Base-by-base conservation (phyloP, 208 protist genomes). In the Leishmania arabica region DNA sequence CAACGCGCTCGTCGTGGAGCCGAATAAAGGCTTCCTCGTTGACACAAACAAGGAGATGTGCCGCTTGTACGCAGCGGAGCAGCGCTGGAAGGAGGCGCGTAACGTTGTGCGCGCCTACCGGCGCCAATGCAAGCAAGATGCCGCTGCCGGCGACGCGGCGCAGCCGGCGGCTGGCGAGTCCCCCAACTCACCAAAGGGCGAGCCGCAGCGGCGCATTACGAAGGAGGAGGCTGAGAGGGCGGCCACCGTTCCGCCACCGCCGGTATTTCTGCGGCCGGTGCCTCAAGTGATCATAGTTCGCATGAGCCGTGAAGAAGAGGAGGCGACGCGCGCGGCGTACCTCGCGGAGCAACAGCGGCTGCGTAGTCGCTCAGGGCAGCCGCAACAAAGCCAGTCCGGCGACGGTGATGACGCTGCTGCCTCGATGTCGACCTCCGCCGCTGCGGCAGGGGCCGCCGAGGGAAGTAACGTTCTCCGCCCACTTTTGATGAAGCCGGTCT, bases 41-140 rank as follows among this genome's bases (percentile, higher is more conserved):
- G 87, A 91, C 56, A 94, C 87, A n/a, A 92, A 94, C 73, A 83
- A 83, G 17, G 87, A 94, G 47, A 92, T 94, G 86, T 87, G 83
- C 47, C 68, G 72, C 9, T 51, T 92, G 17, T 90, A 94, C 75
- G 81, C 82, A 24, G 82, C 84, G 37, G 90, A 94, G 75, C 62
- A 45, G 37, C 76, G 54, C 27, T 94, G 90, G 90, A 84, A 81
- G 60, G 82, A 47, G 19, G 83, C 86, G 15, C 83, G 86, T 19
- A 78, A 81, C 27, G 62, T 88, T 8, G 84, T 90, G 51, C 74
- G 78, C 9, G 77, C 75, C 21, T 88, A 90, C 77, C 80, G 84
- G 3, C 71, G 53, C 24, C 86, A 90, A 76, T 82, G 75, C 78
- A 83, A 68, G 68, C 37, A 54, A 64, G 66, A 56, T 19, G 49